A percentile compares a stretch with the other conserved stretches of the same genome.
Evolutionary conservation across 225 moss, liverwort and hornwort genomes (phyloP).

Genomic region (Neckera pumila): DNA sequence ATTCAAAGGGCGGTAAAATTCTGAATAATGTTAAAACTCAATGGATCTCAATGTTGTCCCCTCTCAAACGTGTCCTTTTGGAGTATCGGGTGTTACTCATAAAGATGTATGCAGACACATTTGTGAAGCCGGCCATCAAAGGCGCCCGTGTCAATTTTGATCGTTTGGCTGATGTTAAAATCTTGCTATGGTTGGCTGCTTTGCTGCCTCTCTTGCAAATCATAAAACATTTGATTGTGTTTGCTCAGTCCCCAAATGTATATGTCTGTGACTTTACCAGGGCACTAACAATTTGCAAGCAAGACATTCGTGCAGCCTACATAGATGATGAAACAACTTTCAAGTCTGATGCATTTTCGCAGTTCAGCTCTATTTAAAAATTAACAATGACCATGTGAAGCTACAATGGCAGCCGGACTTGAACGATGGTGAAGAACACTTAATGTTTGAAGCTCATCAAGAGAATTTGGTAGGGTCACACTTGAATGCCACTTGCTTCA

Average conservation of each 20-base stretch:
- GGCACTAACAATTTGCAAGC: background rate
- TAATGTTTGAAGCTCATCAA: no score
- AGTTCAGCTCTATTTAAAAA: background rate
- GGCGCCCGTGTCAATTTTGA: background rate
- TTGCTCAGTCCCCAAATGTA: background rate
- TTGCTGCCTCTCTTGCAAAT: background rate
- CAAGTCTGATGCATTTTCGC: rapidly evolving
- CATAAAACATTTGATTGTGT: background rate
- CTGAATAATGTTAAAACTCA: background rate
- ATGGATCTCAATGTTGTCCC: background rate
- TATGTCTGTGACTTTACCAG: background rate
- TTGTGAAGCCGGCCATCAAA: background rate
- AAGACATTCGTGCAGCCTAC: background rate
- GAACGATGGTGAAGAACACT: background rate
- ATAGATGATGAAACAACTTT: background rate
- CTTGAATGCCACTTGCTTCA: background rate
- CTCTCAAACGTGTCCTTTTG: rapidly evolving
- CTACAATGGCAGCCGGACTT: rapidly evolving
- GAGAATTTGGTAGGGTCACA: no score
- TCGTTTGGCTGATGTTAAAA: background rate
- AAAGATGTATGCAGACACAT: background rate
- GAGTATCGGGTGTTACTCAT: background rate
- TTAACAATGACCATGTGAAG: background rate
- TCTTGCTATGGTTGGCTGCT: background rate
- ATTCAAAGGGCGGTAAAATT: background rate